phyloP scores from a whole-genome alignment of 2,329 filamentous ascomycete genomes.

The Thielaviopsis musarum region DNA sequence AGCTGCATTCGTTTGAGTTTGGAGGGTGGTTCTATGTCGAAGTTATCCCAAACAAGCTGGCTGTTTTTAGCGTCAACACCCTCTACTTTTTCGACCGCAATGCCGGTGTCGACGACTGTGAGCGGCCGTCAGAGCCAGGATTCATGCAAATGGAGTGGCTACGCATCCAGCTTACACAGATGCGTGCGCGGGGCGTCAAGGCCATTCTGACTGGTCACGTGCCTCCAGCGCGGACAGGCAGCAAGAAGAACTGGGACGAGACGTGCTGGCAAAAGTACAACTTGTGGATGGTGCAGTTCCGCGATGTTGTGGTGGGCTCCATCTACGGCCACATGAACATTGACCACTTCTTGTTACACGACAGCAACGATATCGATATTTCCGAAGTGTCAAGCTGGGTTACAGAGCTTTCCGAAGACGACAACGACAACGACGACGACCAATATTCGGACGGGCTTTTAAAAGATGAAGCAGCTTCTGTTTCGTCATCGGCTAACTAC shows the following conservation, averaged over 20 bases:
- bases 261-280: conserved; percentile 97
- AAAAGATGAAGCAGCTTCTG: conserved; percentile 18
- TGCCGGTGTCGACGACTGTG: conserved; percentile 82
- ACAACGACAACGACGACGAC: conserved; percentile 31
- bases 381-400: background rate
- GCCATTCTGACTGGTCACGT: conserved; percentile 90
- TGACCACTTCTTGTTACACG: conserved; percentile 89
- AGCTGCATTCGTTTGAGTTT: conserved; percentile 77
- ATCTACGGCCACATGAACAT: conserved; percentile 97
- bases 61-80: conserved; percentile 89
- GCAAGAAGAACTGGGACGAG: conserved; percentile 86
- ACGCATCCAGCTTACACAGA: conserved; percentile 66
- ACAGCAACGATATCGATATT: conserved; percentile 60
- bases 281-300: conserved; percentile 76
- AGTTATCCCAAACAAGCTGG: conserved; percentile 69
- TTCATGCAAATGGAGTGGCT: conserved; percentile 96
- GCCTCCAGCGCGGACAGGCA: conserved; percentile 69
- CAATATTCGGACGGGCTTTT: conserved; percentile 16
- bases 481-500: conserved; percentile 45
- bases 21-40: conserved; percentile 94
- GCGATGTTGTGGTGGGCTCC: conserved; percentile 67
- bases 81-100: conserved; percentile 94
- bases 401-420: conserved; percentile 59
- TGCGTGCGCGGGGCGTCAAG: conserved; percentile 77
- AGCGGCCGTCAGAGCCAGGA: conserved; percentile 61